phyloP scores from a whole-genome alignment of 2,329 filamentous ascomycete species.

The Cylindrodendrum hubeiense region DNA sequence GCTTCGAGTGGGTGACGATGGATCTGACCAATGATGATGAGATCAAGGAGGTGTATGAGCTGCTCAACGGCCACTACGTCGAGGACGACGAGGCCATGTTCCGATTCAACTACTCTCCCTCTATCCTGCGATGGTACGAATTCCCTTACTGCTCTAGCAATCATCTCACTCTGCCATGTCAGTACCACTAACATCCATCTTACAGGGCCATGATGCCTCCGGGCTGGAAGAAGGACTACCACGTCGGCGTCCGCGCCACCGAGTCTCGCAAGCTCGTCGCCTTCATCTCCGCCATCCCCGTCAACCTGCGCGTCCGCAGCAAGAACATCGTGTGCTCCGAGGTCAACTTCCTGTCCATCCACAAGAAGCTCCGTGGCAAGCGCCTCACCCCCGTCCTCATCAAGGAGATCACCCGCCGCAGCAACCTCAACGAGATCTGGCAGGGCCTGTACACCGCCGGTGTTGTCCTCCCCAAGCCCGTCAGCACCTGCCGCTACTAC shows the following conservation, averaged over 20 bases:
- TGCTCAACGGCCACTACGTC: slow-evolving; percentile 94
- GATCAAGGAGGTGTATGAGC: slow-evolving; percentile 90
- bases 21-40: slow-evolving; percentile 83
- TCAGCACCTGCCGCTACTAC: slow-evolving; percentile 95
- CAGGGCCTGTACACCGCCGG: slow-evolving; percentile 98
- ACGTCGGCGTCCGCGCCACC: slow-evolving; percentile 89
- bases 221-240: slow-evolving; percentile 94
- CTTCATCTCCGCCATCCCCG: slow-evolving; percentile 94
- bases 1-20: slow-evolving; percentile 95
- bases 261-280: slow-evolving; percentile 90
- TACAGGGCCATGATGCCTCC: slow-evolving; percentile 91
- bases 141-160: too few relatives aligned
- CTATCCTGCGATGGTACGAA: slow-evolving; percentile 87
- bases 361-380: slow-evolving; percentile 97
- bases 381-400: slow-evolving; percentile 93
- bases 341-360: slow-evolving; percentile 98
- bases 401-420: slow-evolving; percentile 95
- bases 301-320: slow-evolving; percentile 82
- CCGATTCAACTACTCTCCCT: slow-evolving; percentile 93
- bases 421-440: slow-evolving; percentile 87
- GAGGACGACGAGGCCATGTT: slow-evolving; percentile 98
- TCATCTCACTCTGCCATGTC: not conserved
- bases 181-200: slow-evolving; percentile 19
- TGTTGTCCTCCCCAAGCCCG: slow-evolving; percentile 88
- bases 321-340: slow-evolving; percentile 84